Conservation (phyloP, 2,329 filamentous ascomycete species). For the Cryphonectria japonica region DNA sequence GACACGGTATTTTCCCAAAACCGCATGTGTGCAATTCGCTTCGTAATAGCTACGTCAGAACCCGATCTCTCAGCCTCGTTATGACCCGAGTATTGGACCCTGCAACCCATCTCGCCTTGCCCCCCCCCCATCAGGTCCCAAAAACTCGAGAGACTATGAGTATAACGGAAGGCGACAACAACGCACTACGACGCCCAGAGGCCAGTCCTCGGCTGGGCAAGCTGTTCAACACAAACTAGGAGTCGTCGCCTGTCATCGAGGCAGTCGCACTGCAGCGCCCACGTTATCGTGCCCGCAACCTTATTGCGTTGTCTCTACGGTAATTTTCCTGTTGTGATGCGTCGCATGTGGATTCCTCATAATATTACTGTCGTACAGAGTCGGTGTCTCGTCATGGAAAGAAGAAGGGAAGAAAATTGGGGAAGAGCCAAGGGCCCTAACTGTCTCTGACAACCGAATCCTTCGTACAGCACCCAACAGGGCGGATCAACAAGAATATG, state of each 20-base stretch:
- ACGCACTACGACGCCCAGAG: not conserved
- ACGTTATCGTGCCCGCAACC: constrained; percentile 15
- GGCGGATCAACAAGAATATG: not conserved
- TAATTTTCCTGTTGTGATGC: constrained; percentile 15
- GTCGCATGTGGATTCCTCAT: constrained; percentile 14
- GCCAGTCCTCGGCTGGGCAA: not conserved
- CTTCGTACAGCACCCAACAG: not conserved
- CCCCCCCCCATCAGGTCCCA: not conserved
- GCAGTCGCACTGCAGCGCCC: constrained; percentile 16
- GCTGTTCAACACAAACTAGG: not conserved
- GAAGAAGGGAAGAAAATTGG: not conserved
- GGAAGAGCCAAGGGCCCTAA: not conserved
- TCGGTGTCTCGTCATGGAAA: constrained; percentile 2
- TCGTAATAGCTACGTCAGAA: not conserved
- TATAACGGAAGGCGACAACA: not conserved
- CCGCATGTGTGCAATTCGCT: not conserved
- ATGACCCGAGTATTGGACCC: not conserved
- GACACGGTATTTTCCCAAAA: not conserved
- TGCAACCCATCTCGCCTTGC: not conserved
- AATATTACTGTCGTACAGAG: constrained; percentile 7
- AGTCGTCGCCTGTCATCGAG: not conserved
- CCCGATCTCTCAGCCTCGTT: constrained; percentile 2
- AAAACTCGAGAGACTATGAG: not conserved
- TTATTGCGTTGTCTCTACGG: constrained; percentile 10
- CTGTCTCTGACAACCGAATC: not conserved